Base-by-base conservation (phyloP, 306 rosid species). In the Arachis hypogaea region DNA sequence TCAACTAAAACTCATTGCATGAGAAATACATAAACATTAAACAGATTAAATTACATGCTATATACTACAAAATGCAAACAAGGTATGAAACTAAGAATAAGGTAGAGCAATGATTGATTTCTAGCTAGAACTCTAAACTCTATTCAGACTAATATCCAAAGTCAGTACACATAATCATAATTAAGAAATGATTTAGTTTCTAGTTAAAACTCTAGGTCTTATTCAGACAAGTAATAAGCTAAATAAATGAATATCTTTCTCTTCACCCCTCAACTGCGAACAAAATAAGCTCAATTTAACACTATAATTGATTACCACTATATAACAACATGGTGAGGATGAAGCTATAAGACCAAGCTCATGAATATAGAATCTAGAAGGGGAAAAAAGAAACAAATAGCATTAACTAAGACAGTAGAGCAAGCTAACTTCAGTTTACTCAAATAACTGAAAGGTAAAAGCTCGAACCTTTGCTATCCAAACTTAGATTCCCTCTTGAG, bases 221-320 rank as follows among this genome's bases (percentile, higher is more conserved):
- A 33, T 33, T 33, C 2, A 33, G 38, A 33, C 38, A 33, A 33
- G 38, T 33, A 3, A 73, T 7, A 62, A 59, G 41, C 42, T 28
- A 28, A 41, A 60, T 57, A 51, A 61, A 50, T 40, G 33, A 18
- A 66, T 51, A 66, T 9, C 52, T 18, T 60, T 59, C 38, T 11
- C 16, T 18, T 16, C 51, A 57, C 1, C 54, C 51, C 1, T 18
- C 22, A 18, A 18, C 22, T 18, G 22, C 0, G 22, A 18, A 18
- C 22, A 18, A 49, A 65, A 28, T 6, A 66, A 73, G 42, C 78
- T 59, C 42, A 79, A 79, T 51, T 42, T 18, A 67, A 52, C 43
- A 16, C 5, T 18, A 18, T n/a, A 42, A 43, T 55, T 46, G 22
- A 46, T 14, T 49, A 30, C 43, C 22, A 29, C 42, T 22, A 66